These are phyloP conservation scores for Brassica cretica DNA, from an alignment of 345 rosid species.

Conservation along the genomic window DNA sequence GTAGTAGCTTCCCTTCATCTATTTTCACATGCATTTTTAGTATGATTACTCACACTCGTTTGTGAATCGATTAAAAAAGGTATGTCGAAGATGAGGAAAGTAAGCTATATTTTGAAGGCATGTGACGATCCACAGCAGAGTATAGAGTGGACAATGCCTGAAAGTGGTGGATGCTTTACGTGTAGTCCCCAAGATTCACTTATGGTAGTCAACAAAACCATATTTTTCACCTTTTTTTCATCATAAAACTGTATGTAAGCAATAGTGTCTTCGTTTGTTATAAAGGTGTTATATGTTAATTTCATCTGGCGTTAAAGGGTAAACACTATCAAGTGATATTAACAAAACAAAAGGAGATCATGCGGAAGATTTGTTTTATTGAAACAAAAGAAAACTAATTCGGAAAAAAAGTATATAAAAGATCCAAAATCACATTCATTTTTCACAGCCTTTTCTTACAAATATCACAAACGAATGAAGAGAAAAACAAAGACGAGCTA, in stretches of 20 bases:
- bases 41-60: conserved; percentile 16
- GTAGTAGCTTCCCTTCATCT: conserved; percentile 43
- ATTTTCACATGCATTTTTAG: conserved; percentile 1
- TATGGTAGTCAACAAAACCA: background rate
- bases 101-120: conserved; percentile 44
- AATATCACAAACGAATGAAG: background rate
- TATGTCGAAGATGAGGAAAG: conserved; percentile 70
- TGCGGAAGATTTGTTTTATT: background rate
- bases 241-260: background rate
- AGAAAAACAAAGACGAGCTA: background rate
- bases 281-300: background rate
- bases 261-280: background rate
- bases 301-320: background rate
- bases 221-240: background rate
- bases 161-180: conserved; percentile 90
- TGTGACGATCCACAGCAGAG: conserved; percentile 93
- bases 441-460: conserved; percentile 27
- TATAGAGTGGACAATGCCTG: conserved; percentile 89
- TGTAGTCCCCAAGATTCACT: conserved; percentile 41
- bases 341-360: background rate
- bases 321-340: background rate
- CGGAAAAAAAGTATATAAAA: background rate
- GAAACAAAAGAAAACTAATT: background rate
- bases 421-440: background rate
- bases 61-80: conserved; percentile 42